phyloP scores from a whole-genome alignment of 2,329 filamentous ascomycete species.

The Aspergillus pseudotamarii region DNA sequence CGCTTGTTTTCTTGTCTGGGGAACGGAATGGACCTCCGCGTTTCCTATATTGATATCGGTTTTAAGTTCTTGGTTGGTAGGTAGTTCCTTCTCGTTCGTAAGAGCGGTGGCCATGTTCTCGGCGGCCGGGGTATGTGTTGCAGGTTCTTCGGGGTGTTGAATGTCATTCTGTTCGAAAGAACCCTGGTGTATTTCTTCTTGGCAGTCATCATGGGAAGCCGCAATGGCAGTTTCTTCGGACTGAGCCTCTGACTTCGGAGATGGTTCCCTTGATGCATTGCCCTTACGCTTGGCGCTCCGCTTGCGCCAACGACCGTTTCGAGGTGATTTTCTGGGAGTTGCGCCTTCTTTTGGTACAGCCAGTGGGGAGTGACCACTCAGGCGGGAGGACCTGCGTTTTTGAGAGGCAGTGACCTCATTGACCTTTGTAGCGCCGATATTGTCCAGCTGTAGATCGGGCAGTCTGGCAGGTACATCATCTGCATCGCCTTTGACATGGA shows the following conservation, averaged over 20 bases:
- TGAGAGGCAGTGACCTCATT: conserved; percentile 22
- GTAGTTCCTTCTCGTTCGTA: neutral
- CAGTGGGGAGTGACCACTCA: conserved; percentile 26
- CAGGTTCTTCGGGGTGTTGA: neutral
- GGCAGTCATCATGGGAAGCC: neutral
- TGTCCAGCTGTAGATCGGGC: neutral
- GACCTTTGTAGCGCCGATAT: neutral
- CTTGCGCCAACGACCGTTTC: conserved; percentile 23
- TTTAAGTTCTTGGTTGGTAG: neutral
- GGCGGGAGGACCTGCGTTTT: conserved; percentile 35
- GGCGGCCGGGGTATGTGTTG: neutral
- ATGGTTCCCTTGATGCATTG: conserved; percentile 9
- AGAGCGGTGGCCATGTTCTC: neutral
- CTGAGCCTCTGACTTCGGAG: conserved; percentile 1
- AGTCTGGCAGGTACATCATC: neutral
- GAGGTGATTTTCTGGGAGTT: conserved; percentile 18
- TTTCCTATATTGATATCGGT: conserved; percentile 23
- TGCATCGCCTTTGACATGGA: conserved; percentile 19
- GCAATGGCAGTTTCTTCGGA: neutral
- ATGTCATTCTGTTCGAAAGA: neutral
- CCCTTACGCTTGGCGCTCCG: conserved; percentile 21
- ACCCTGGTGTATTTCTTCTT: neutral
- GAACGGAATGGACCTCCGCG: conserved; percentile 1
- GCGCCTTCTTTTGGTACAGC: conserved; percentile 15
- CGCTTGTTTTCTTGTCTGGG: conserved; percentile 3